Conservation (phyloP, 768 basidiomycete genomes). For the Lactarius vividus region DNA sequence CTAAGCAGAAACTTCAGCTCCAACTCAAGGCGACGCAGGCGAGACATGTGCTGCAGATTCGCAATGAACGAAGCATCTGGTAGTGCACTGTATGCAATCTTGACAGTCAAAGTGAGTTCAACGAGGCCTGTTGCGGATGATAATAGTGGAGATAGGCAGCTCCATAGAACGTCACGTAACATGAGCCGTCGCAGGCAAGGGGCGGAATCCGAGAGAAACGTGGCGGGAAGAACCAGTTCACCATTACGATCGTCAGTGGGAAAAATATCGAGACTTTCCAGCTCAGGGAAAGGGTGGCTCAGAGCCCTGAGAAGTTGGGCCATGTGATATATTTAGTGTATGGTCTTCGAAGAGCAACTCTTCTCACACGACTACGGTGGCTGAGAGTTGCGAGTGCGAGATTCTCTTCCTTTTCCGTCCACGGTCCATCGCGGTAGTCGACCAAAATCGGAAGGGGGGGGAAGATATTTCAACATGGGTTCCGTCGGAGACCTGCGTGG, state of each 20-base stretch:
- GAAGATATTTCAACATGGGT: neutral
- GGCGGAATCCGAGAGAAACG: neutral
- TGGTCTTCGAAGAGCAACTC: neutral
- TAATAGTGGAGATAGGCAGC: too few species aligned
- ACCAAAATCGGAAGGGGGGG: constrained; percentile 2
- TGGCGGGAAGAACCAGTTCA: neutral
- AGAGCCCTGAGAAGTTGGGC: neutral
- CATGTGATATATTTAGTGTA: too few species aligned
- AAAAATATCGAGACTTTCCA: neutral
- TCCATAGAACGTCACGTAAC: neutral
- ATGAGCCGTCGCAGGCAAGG: neutral
- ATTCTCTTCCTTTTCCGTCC: neutral
- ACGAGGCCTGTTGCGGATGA: too few species aligned
- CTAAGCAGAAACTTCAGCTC: too few species aligned
- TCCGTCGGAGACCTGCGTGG: neutral
- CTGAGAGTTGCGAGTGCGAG: neutral
- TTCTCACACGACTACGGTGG: neutral
- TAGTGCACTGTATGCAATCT: neutral
- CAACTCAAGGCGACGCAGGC: neutral
- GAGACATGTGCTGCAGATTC: neutral
- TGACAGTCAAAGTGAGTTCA: too few species aligned
- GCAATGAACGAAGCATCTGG: neutral
- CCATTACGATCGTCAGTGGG: neutral
- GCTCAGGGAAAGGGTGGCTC: neutral
- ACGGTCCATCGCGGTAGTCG: neutral